Evolutionary conservation across 352 stramenopile species (phyloP).

Genomic region (Pythium inflatum): DNA sequence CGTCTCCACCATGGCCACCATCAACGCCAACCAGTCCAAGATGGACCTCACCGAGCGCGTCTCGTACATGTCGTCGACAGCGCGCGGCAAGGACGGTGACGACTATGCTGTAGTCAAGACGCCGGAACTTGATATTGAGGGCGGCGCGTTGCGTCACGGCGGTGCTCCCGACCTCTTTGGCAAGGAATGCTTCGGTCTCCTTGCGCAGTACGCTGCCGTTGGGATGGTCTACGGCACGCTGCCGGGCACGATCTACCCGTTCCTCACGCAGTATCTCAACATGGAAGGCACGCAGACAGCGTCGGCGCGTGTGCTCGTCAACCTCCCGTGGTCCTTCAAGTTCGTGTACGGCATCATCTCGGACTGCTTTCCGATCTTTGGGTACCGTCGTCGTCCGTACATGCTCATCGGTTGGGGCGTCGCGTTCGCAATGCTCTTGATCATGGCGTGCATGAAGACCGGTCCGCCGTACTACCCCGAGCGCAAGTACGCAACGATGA

Average conservation of each 20-base stretch:
- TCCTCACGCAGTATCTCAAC: conserved; percentile 37
- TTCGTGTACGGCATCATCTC: conserved; percentile 37
- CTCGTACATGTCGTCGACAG: conserved; percentile 28
- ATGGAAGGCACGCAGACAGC: conserved; percentile 35
- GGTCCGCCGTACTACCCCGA: conserved; percentile 38
- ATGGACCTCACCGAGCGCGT: conserved; percentile 28
- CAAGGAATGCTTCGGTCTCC: conserved; percentile 31
- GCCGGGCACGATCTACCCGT: conserved; percentile 35
- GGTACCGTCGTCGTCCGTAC: conserved; percentile 41
- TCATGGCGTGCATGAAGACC: conserved; percentile 28
- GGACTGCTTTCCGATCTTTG: conserved; percentile 38
- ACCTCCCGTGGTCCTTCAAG: conserved; percentile 42
- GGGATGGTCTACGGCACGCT: conserved; percentile 26
- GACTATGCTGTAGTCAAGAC: conserved; percentile 30
- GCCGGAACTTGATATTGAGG: conserved; percentile 28
- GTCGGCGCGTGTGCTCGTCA: conserved; percentile 29
- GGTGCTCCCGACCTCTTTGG: conserved; percentile 28
- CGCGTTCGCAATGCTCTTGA: conserved; percentile 19
- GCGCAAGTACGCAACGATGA: conserved; percentile 27
- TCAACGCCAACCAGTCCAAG: background rate
- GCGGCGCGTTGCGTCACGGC: conserved; percentile 33
- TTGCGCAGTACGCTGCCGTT: conserved; percentile 33
- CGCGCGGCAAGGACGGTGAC: conserved; percentile 18
- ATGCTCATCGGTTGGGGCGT: conserved; percentile 45
- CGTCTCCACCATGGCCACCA: conserved; percentile 1